Conservation (phyloP, 2,329 filamentous ascomycete genomes). For the Erysiphe pulchra region DNA sequence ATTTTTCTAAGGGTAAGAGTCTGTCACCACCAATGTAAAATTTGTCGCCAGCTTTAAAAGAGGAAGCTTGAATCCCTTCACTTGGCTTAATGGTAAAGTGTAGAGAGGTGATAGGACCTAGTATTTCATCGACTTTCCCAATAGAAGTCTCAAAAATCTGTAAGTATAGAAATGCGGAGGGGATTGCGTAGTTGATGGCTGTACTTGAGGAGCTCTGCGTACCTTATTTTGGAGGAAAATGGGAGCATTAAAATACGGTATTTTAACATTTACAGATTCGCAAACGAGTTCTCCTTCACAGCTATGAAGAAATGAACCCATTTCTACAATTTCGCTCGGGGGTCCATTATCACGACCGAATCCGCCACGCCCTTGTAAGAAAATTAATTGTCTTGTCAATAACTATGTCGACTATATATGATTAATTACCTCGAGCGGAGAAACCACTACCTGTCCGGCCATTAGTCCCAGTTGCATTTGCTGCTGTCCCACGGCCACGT, state of each 20-base stretch:
- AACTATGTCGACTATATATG: background rate
- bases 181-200: background rate
- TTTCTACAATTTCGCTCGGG: conserved; percentile 43
- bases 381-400: background rate
- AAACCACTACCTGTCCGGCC: conserved; percentile 21
- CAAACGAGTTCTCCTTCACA: conserved; percentile 97
- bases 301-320: conserved; percentile 83
- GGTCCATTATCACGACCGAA: conserved; percentile 36
- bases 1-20: conserved; percentile 81
- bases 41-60: conserved; percentile 91
- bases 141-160: conserved; percentile 35
- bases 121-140: conserved; percentile 94
- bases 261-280: conserved; percentile 81
- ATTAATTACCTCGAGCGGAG: conserved; percentile 19
- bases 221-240: conserved; percentile 99
- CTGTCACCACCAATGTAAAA: conserved; percentile 93
- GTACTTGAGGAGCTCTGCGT: conserved; percentile 4
- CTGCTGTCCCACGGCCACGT: conserved; percentile 22
- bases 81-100: conserved; percentile 96
- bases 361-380: conserved; percentile 29
- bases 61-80: conserved; percentile 82
- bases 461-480: conserved; percentile 24
- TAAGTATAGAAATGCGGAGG: background rate
- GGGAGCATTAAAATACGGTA: conserved; percentile 96
- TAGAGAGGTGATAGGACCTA: conserved; percentile 91